Conservation (phyloP, 495 filamentous ascomycete genomes). For the Aspergillus incahuasiensis region DNA sequence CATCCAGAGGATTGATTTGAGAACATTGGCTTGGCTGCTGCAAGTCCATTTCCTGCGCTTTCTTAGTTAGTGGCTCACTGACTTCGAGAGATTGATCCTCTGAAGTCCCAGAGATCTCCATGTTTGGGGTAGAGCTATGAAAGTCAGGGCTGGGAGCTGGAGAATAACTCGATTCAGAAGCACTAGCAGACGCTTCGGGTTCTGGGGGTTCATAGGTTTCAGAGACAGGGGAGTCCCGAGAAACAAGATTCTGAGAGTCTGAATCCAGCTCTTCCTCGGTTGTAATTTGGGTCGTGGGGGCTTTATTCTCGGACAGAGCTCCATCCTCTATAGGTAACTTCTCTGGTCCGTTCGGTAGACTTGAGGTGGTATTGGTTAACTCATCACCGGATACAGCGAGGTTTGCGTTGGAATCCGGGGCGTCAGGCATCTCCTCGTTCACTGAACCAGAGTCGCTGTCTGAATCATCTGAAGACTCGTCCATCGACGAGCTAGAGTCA, state of each 20-base stretch:
- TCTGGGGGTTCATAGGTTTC: conserved; percentile 61
- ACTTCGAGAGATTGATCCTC: conserved; percentile 18
- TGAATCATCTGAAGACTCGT: conserved; percentile 33
- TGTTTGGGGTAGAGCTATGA: conserved; percentile 21
- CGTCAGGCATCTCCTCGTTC: conserved; percentile 18
- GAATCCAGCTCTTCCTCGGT: conserved; percentile 11
- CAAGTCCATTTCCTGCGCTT: conserved; percentile 24
- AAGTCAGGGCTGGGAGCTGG: conserved; percentile 35
- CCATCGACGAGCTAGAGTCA: conserved; percentile 38
- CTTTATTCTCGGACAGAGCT: conserved; percentile 6
- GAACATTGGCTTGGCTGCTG: conserved; percentile 16
- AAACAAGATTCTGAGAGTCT: conserved; percentile 14
- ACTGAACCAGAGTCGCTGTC: conserved; percentile 17
- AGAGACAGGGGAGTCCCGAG: conserved; percentile 33
- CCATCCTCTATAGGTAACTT: not conserved
- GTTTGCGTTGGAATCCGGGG: not conserved
- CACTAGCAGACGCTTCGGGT: conserved; percentile 31
- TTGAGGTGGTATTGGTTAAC: not conserved
- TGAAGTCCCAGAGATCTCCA: conserved; percentile 15
- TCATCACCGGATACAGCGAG: not conserved
- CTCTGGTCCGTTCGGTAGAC: not conserved
- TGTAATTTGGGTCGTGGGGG: not conserved
- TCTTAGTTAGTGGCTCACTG: conserved; percentile 30
- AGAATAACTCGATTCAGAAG: conserved; percentile 31
- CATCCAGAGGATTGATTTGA: conserved; percentile 33